Evolutionary conservation across 2,329 filamentous ascomycete species (phyloP).

Genomic region (Tolypocladium paradoxum): DNA sequence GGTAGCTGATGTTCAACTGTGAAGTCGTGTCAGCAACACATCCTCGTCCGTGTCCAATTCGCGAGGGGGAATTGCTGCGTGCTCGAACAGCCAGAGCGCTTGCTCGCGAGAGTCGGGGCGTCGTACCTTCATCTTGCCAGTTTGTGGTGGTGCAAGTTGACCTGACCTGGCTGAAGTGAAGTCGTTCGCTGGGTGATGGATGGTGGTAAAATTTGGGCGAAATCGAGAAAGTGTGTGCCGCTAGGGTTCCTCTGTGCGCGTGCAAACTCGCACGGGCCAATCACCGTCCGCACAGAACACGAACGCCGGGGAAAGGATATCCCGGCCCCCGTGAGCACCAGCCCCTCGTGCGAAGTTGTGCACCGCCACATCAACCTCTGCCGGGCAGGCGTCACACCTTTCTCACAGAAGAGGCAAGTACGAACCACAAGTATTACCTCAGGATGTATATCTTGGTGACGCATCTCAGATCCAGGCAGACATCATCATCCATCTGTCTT

Average conservation of each 20-base stretch:
- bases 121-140: conserved; percentile 39
- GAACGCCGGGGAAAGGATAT: conserved; percentile 12
- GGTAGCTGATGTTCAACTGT: conserved; percentile 65
- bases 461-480: neutral
- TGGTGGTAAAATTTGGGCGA: conserved; percentile 23
- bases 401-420: neutral
- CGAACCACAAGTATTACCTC: no score
- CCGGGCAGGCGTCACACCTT: neutral
- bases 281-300: conserved; percentile 8
- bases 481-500: neutral
- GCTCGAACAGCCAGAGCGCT: neutral
- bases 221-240: conserved; percentile 30
- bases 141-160: conserved; percentile 33
- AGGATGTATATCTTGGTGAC: neutral
- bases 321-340: conserved; percentile 3
- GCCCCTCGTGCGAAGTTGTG: neutral
- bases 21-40: conserved; percentile 20
- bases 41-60: neutral
- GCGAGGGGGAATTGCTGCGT: neutral
- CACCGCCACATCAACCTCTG: conserved; percentile 1
- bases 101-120: neutral
- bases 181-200: conserved; percentile 20
- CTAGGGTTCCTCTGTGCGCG: conserved; percentile 25
- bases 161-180: conserved; percentile 30
- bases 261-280: conserved; percentile 18